Base-by-base conservation (phyloP, 1,284 basidiomycete species). In the Tetrapyrgos nigripes region DNA sequence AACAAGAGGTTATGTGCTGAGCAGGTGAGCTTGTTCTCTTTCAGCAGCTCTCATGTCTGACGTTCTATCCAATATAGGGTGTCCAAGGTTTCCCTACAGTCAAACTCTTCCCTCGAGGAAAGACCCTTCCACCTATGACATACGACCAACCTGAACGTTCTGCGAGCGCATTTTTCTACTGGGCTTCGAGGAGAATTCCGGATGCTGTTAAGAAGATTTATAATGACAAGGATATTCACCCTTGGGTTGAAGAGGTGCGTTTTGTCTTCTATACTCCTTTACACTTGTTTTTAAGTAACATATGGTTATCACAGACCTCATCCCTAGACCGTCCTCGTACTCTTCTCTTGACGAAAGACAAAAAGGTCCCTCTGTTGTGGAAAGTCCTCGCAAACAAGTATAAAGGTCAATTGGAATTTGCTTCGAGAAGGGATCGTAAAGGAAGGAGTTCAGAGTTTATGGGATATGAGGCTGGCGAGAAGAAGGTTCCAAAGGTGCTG, bases 81-180 rank as follows among this genome's bases (percentile, higher is more conserved):
- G 84, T 97, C 21, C 82, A 95, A 75, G 96, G 96, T 2, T 98
- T 96, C 83, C 96, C 96, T 1, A 97, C 96, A 3, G 80, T 96
- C 73, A 98, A 94, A 78, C 76, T 93, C 5, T 96, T 90, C 76
- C 92, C 94, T 13, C 82, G 87, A 45, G 94, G 92, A 11, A 79
- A 76, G 21, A 81, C 87, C 59, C 73, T 87, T 1, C 77, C 85
- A 2, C 83, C 93, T 0, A 83, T 91, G 63, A 79, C 84, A 53
- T 97, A 92, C 70, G 83, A 91, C 1, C 83, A 84, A 31, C 77
- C 78, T 23, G 88, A 95, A 62, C 85, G 96, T 51, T 89, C 86
- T 33, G 86, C 89, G 1, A 87, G 82, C 52, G 85, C 85, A 2
- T 78, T 98, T 66, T 89, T 89, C 68, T 87, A 93, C 67, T 96